A percentile compares a stretch with the other conserved stretches of the same genome.
Conservation (phyloP, 371 early-diverging fungal species). For the Capillidium rhysosporum region DNA sequence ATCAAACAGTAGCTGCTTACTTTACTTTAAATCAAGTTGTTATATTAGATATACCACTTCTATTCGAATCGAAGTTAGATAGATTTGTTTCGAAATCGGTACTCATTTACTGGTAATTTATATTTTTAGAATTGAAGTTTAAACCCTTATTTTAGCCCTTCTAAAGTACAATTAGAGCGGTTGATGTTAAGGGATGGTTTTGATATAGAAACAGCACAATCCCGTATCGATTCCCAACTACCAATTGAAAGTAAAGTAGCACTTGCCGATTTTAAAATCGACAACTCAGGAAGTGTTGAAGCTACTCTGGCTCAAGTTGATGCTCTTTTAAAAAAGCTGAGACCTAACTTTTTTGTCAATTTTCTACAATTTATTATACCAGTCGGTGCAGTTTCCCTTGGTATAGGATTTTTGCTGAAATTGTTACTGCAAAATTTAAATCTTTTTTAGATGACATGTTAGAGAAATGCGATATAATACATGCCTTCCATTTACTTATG, state of each 20-base stretch:
- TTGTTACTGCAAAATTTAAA: too few relatives aligned
- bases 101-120: slow-evolving; percentile 59
- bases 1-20: slow-evolving; percentile 43
- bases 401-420: too few relatives aligned
- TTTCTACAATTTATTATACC: not conserved
- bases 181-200: slow-evolving; percentile 51
- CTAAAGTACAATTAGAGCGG: slow-evolving; percentile 45
- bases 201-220: slow-evolving; percentile 33
- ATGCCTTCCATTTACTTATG: too few relatives aligned
- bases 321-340: slow-evolving; percentile 18
- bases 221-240: slow-evolving; percentile 69
- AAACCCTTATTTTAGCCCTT: slow-evolving; percentile 27
- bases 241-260: slow-evolving; percentile 47
- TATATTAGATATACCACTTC: slow-evolving; percentile 80
- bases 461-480: too few relatives aligned
- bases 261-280: slow-evolving; percentile 60
- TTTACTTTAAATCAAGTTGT: slow-evolving; percentile 39
- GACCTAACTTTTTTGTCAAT: slow-evolving; percentile 12
- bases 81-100: slow-evolving; percentile 40
- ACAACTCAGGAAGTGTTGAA: slow-evolving; percentile 49
- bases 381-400: not conserved
- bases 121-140: not conserved
- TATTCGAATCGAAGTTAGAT: slow-evolving; percentile 68
- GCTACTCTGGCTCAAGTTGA: slow-evolving; percentile 38
- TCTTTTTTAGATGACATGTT: too few relatives aligned